Evolutionary conservation across 805 yeast genomes (phyloP).

Genomic region (Candida chauliodis): DNA sequence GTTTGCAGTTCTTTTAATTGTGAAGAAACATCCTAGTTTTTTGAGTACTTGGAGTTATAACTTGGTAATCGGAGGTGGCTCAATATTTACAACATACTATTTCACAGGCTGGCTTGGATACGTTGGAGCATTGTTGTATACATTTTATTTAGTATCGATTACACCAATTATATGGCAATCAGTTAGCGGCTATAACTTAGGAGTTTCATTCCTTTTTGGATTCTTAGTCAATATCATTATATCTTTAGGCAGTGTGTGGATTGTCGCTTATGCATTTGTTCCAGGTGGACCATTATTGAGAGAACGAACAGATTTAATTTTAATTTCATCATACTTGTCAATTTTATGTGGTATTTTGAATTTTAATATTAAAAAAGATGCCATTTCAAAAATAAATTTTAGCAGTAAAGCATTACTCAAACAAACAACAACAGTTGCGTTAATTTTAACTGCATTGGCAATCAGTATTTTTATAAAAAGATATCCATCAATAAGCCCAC

Average conservation of each 20-base stretch:
- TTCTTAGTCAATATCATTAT: constrained; percentile 50
- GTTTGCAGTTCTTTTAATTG: constrained; percentile 42
- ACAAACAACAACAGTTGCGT: constrained; percentile 28
- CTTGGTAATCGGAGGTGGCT: constrained; percentile 41
- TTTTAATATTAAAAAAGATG: constrained; percentile 23
- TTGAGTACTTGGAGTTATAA: constrained; percentile 28
- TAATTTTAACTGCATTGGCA: constrained; percentile 48
- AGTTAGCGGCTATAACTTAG: constrained; percentile 53
- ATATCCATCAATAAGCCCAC: constrained; percentile 60
- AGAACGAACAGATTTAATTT: constrained; percentile 80
- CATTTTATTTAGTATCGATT: constrained; percentile 59
- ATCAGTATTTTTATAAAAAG: constrained; percentile 57
- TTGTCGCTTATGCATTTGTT: constrained; percentile 96
- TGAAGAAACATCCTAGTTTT: constrained; percentile 20
- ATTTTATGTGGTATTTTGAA: constrained; percentile 52
- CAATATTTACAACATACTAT: constrained; percentile 48
- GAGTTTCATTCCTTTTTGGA: constrained; percentile 47
- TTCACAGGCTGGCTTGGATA: constrained; percentile 70
- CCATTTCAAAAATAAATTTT: constrained; percentile 5
- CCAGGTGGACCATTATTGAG: constrained; percentile 88
- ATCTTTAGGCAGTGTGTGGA: constrained; percentile 87
- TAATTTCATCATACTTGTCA: constrained; percentile 51
- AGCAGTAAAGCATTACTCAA: constrained; percentile 1
- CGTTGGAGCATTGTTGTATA: constrained; percentile 62
- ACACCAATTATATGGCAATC: constrained; percentile 60